phyloP scores from a whole-genome alignment of 176 grass and related monocot species.

The Themeda triandra region DNA sequence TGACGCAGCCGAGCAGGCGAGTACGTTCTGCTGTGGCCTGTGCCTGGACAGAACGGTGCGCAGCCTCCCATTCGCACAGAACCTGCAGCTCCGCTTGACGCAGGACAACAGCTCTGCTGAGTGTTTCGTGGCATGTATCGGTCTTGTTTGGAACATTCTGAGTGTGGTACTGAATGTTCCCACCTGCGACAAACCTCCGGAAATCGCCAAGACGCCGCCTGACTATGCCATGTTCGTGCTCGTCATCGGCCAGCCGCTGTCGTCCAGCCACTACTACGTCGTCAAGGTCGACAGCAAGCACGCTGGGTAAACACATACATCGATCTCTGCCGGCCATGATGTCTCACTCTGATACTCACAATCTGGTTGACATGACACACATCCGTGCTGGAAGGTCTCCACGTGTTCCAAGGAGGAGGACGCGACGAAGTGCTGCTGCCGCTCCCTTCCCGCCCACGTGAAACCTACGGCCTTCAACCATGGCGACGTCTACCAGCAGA shows the following conservation, averaged over 20 bases:
- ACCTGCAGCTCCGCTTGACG: conserved; percentile 16
- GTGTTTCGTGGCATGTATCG: neutral
- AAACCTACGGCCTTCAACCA: too few relatives aligned
- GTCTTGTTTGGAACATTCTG: too few relatives aligned
- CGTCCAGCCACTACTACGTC: conserved; percentile 33
- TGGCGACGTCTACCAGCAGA: too few relatives aligned
- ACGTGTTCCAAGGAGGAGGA: too few relatives aligned
- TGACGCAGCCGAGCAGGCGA: neutral
- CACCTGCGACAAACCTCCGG: neutral
- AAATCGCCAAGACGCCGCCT: neutral
- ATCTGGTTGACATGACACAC: too few relatives aligned
- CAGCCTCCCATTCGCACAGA: conserved; percentile 55
- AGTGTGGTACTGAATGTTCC: too few relatives aligned
- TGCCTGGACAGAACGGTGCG: neutral
- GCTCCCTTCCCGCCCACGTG: too few relatives aligned
- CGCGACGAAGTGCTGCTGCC: too few relatives aligned
- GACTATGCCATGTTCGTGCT: conserved; percentile 24
- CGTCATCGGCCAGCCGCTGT: conserved; percentile 14
- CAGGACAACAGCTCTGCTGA: neutral
- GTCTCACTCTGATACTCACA: too few relatives aligned
- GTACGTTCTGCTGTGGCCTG: conserved; percentile 7
- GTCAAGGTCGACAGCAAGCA: conserved; percentile 9
- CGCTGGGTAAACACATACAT: neutral
- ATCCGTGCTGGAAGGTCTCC: too few relatives aligned
- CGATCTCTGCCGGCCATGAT: neutral